phyloP scores from a whole-genome alignment of 2,329 filamentous ascomycete species.

The Cladosporium sp. region DNA sequence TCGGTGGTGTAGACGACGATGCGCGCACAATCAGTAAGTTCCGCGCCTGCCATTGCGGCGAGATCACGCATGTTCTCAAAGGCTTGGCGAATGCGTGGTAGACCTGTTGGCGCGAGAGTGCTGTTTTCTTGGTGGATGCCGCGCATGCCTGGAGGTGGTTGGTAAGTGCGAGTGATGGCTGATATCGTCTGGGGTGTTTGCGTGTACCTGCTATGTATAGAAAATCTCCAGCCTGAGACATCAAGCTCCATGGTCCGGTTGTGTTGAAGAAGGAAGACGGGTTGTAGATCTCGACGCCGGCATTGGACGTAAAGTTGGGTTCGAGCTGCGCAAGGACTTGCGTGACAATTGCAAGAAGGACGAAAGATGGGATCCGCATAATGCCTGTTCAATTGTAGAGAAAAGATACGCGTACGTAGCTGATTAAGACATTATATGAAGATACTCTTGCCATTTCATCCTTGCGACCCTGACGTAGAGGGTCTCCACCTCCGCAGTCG shows the following conservation, averaged over 20 bases:
- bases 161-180: background rate
- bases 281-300: slow-evolving; percentile 16
- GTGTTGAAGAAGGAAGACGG: slow-evolving; percentile 12
- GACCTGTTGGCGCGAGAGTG: slow-evolving; percentile 28
- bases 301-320: slow-evolving; percentile 16
- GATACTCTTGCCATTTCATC: no score
- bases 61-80: slow-evolving; percentile 32
- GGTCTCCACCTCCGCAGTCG: background rate
- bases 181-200: background rate
- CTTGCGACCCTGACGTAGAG: no score
- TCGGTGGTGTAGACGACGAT: slow-evolving; percentile 33
- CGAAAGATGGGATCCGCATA: background rate
- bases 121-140: slow-evolving; percentile 31
- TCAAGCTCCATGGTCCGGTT: slow-evolving; percentile 17
- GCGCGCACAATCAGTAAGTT: slow-evolving; percentile 21
- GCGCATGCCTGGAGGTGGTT: slow-evolving; percentile 28
- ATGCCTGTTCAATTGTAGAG: background rate
- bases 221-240: slow-evolving; percentile 24
- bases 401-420: background rate
- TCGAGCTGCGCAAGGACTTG: background rate
- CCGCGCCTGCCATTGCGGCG: slow-evolving; percentile 27
- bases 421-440: background rate
- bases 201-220: slow-evolving; percentile 25
- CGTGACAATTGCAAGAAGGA: background rate
- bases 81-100: slow-evolving; percentile 29